A percentile compares a stretch with the other conserved stretches of the same genome.
phyloP scores from a whole-genome alignment of 768 basidiomycete genomes.

The Cantharellus anzutake region DNA sequence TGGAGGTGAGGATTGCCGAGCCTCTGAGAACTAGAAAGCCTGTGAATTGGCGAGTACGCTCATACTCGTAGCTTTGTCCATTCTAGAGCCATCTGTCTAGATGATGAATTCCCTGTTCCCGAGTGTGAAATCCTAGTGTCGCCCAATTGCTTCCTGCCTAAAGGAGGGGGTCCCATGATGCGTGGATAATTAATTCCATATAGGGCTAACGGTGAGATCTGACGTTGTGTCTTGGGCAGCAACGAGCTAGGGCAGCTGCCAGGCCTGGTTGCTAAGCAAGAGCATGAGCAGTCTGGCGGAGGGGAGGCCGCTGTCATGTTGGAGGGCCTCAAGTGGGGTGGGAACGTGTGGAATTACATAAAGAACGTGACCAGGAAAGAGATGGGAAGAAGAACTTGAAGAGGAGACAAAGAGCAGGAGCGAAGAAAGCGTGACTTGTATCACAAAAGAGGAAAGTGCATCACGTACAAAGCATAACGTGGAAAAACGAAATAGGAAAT shows the following conservation, averaged over 20 bases:
- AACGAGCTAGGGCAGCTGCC: not conserved
- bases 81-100: conserved; percentile 7
- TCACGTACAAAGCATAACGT: no score
- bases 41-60: not conserved
- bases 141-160: not conserved
- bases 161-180: not conserved
- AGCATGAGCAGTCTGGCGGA: not conserved
- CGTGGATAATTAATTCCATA: not conserved
- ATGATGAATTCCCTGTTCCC: not conserved
- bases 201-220: not conserved
- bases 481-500: no score
- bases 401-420: no score
- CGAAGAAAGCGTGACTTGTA: no score
- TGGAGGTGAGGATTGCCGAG: not conserved
- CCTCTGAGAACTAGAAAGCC: not conserved
- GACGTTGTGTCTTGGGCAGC: not conserved
- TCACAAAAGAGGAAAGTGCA: no score
- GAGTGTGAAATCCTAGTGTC: not conserved
- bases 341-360: not conserved
- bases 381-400: no score
- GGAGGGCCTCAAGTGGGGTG: conserved; percentile 1
- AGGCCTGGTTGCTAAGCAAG: not conserved
- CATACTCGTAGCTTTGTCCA: not conserved
- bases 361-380: no score
- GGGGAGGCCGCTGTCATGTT: not conserved